Evolutionary conservation across 345 rosid species (phyloP).

Genomic region (Eucalyptus virginea): DNA sequence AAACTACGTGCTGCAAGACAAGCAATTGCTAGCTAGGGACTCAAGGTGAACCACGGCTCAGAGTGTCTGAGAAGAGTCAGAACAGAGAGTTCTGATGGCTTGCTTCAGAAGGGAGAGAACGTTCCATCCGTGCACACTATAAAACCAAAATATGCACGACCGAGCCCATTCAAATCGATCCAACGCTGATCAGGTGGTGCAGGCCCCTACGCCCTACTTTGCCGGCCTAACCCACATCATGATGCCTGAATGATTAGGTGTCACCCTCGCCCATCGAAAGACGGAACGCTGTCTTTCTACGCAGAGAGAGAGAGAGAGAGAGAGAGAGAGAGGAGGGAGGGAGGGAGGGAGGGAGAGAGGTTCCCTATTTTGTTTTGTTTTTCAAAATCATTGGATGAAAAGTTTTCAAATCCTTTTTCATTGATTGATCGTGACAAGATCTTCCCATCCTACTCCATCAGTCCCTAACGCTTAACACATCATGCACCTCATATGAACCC

Average conservation of each 20-base stretch:
- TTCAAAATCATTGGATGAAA: not conserved
- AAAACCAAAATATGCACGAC: not conserved
- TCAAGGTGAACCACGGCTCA: not conserved
- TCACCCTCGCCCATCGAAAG: not conserved
- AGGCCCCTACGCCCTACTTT: not conserved
- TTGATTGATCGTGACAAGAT: too few species aligned
- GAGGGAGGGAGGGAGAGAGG: too few species aligned
- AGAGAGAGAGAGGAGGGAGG: not conserved
- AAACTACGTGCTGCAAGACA: not conserved
- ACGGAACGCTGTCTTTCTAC: not conserved
- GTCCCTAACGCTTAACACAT: too few species aligned
- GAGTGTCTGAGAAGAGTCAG: not conserved
- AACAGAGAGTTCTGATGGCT: not conserved
- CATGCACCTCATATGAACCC: too few species aligned
- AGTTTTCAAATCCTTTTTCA: too few species aligned
- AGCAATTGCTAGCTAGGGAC: not conserved
- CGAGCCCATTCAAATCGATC: not conserved
- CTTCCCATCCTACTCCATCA: too few species aligned
- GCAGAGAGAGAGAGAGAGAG: not conserved
- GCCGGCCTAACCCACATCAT: not conserved
- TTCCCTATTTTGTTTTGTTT: not conserved
- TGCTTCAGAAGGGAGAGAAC: not conserved
- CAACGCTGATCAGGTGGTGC: not conserved
- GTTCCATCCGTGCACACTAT: not conserved
- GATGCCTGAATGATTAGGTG: not conserved